Percentiles rank a stretch among this genome's conserved stretches.
phyloP scores from a whole-genome alignment of 768 basidiomycete species.

The Mycena chlorophos region DNA sequence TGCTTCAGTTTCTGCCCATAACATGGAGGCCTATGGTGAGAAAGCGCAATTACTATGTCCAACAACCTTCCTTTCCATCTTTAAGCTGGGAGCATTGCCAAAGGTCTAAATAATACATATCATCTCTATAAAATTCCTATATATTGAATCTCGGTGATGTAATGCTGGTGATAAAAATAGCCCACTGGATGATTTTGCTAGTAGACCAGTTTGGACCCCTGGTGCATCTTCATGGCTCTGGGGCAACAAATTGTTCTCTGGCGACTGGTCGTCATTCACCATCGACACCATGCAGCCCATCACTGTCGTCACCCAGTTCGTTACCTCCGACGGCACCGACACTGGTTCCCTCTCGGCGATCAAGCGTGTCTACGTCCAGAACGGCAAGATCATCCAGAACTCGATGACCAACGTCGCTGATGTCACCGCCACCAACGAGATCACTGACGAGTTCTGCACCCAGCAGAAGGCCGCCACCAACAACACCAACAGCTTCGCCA shows the following conservation, averaged over 20 bases:
- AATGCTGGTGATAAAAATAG: no score
- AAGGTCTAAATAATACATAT: no score
- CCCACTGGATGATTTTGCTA: no score
- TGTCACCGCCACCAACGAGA: slow-evolving; percentile 41
- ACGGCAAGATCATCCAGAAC: slow-evolving; percentile 53
- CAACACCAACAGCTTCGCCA: slow-evolving; percentile 39
- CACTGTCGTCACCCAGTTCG: slow-evolving; percentile 62
- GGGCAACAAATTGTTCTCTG: slow-evolving; percentile 48
- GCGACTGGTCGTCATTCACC: slow-evolving; percentile 37
- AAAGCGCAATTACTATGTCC: no score
- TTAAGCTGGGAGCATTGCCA: no score
- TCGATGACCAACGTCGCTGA: slow-evolving; percentile 47
- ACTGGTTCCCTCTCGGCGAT: slow-evolving; percentile 53
- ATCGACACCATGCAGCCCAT: slow-evolving; percentile 52
- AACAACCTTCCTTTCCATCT: no score
- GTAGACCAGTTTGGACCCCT: no score
- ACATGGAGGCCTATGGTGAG: no score
- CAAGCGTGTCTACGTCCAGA: slow-evolving; percentile 56
- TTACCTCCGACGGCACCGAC: slow-evolving; percentile 46
- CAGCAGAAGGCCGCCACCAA: slow-evolving; percentile 44
- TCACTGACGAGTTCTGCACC: slow-evolving; percentile 51
- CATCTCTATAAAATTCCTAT: no score
- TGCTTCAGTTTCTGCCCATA: no score
- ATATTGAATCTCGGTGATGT: no score
- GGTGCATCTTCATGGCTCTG: slow-evolving; percentile 58